Evolutionary conservation across 2,329 filamentous ascomycete species (phyloP), one percentile per base, ranked within the genome.

Genomic region (Salinomyces thailandicus): DNA sequence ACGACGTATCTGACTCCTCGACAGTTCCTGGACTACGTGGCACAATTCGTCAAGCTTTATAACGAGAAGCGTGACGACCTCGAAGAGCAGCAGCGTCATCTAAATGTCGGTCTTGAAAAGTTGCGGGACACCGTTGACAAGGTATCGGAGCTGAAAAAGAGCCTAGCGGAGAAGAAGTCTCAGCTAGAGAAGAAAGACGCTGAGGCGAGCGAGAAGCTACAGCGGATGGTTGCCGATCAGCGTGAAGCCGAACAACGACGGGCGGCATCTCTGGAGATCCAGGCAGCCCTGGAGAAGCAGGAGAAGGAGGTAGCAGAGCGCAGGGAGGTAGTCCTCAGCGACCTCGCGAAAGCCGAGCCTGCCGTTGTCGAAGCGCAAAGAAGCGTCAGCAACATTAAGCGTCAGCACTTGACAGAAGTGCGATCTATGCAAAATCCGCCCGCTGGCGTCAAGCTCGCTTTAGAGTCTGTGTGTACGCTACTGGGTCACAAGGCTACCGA

Each of bases 91-190:
- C 91, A 99, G 58, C 82, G 91, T 18, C 91, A 99, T 72, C 71
- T 99, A 44, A 98, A 98, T 53, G 87, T 96, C 38, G 93, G 91
- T 71, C 74, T 99, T 2, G 91, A 98, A 67, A 99, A 99, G 62
- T 71, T 99, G 18, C 77, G 85, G 49, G 91, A 96, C 62, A 98
- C 91, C 2, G 87, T 96, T 15, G 86, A 94, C 62, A 96, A 98
- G 67, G 91, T 99, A 38, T 79, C 85, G 43, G 89, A 96, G 60
- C 71, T 98, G 41, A 80, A 89, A 52, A 79, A 76, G 49, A 95
- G 86, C 61, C 72, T 99, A 39, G 87, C 87, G 1, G 80, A 93
- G 62, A 98, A 98, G 73, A 93, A 95, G 66, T 77, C 73, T 2
- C 85, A 96, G 59, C 72, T 98, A 5, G 86, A 95, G 60, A 80